Evolutionary conservation across 2,329 filamentous ascomycete species (phyloP).

Genomic region (Diplodia sapinea): DNA sequence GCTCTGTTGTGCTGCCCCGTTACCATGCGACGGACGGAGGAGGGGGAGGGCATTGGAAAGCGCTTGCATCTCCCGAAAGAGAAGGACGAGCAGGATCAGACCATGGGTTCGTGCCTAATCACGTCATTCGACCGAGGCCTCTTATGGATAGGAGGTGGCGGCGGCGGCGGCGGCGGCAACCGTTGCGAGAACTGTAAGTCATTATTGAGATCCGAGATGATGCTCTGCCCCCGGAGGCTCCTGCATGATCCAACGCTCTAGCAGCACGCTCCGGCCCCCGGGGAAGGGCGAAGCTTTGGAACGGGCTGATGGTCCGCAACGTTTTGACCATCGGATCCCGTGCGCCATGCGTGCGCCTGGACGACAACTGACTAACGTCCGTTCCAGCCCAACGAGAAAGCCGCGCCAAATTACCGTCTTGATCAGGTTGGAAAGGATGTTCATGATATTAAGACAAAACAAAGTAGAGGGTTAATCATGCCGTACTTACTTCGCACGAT

Average conservation of each 20-base stretch:
- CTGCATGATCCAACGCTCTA: conserved; percentile 7
- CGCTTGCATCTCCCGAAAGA: background rate
- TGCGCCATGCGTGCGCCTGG: background rate
- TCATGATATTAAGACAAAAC: background rate
- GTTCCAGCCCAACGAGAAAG: background rate
- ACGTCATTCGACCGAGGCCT: background rate
- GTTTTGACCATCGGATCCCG: background rate
- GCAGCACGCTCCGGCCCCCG: background rate
- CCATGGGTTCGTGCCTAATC: background rate
- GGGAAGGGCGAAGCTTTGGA: background rate
- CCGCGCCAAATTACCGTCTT: background rate
- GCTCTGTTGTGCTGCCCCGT: background rate
- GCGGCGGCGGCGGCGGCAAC: background rate
- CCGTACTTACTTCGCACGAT: background rate
- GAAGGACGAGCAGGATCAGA: background rate
- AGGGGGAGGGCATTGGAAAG: background rate
- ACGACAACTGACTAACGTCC: background rate
- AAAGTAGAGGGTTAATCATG: background rate
- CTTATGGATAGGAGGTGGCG: background rate
- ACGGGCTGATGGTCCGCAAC: background rate
- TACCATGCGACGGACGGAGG: background rate
- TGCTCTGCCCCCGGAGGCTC: background rate
- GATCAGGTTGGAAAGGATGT: background rate
- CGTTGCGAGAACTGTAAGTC: conserved; percentile 3
- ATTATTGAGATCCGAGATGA: conserved; percentile 13